phyloP scores from a whole-genome alignment of 148 eudicot species.

The Rhododendron henanense region DNA sequence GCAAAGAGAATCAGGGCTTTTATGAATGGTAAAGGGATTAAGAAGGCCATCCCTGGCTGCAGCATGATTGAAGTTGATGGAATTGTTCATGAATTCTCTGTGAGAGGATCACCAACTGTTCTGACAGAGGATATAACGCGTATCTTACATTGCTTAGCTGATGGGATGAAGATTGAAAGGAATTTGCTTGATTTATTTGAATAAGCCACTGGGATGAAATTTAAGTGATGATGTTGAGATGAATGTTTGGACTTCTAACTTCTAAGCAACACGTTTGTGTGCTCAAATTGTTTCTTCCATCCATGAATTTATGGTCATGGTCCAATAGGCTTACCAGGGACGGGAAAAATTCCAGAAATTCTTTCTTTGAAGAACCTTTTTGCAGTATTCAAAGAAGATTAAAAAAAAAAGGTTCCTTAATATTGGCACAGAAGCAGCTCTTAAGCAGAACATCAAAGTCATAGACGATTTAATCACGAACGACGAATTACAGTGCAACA shows the following conservation, averaged over 20 bases:
- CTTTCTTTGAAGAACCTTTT: background rate
- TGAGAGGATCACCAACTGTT: constrained; percentile 53
- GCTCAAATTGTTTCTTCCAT: background rate
- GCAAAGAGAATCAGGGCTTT: constrained; percentile 47
- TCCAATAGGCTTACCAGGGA: background rate
- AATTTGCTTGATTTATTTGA: background rate
- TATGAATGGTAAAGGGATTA: constrained; percentile 55
- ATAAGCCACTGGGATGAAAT: background rate
- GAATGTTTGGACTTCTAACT: background rate
- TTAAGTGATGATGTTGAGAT: background rate
- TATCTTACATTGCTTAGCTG: constrained; percentile 32
- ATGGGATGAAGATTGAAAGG: constrained; percentile 24
- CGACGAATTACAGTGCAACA: constrained; percentile 1
- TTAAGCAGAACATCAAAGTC: constrained; percentile 19
- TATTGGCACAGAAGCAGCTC: constrained; percentile 18
- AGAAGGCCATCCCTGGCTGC: constrained; percentile 52
- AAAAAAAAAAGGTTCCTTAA: constrained; percentile 12
- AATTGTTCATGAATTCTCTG: constrained; percentile 58
- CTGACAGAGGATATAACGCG: constrained; percentile 33
- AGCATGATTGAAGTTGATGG: constrained; percentile 68
- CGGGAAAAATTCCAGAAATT: background rate
- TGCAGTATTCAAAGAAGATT: background rate
- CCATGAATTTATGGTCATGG: background rate
- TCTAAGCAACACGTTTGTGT: background rate
- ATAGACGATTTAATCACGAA: constrained; percentile 11